Conservation (phyloP, 2,329 filamentous ascomycete species). For the Trichoderma cornu-damae region DNA sequence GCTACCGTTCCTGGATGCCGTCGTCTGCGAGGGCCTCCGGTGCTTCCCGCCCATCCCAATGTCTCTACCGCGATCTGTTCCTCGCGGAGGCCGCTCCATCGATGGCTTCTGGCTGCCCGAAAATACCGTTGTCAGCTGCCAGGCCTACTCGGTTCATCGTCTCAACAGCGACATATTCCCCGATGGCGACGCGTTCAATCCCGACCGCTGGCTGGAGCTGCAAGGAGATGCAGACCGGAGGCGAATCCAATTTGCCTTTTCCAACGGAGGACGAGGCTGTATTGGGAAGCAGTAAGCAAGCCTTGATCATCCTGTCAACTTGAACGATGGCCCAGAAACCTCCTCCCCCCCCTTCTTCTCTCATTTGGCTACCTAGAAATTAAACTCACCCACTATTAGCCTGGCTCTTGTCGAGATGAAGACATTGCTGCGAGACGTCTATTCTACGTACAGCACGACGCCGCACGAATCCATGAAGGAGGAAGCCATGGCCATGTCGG, state of each 20-base stretch:
- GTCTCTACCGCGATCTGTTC: slow-evolving; percentile 59
- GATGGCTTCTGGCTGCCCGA: slow-evolving; percentile 51
- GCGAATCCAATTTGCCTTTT: slow-evolving; percentile 60
- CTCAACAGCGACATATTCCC: slow-evolving; percentile 65
- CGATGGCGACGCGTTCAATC: slow-evolving; percentile 70
- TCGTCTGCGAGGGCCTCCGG: slow-evolving; percentile 57
- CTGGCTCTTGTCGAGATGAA: slow-evolving; percentile 66
- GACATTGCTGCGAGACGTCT: slow-evolving; percentile 56
- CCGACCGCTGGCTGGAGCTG: slow-evolving; percentile 75
- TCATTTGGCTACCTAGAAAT: too few relatives aligned
- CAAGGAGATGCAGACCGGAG: slow-evolving; percentile 68
- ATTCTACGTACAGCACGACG: slow-evolving; percentile 52
- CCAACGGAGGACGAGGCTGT: slow-evolving; percentile 60
- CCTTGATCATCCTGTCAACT: background rate
- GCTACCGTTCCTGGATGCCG: slow-evolving; percentile 56
- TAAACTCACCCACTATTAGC: too few relatives aligned
- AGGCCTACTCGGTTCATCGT: slow-evolving; percentile 56
- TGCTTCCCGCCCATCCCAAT: slow-evolving; percentile 62
- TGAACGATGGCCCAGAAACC: too few relatives aligned
- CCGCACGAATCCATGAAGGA: slow-evolving; percentile 50
- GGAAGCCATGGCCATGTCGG: slow-evolving; percentile 58
- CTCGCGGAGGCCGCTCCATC: slow-evolving; percentile 48
- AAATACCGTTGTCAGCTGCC: slow-evolving; percentile 54
- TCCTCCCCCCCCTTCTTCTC: too few relatives aligned
- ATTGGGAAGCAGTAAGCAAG: slow-evolving; percentile 60